Conservation (phyloP, 2,329 filamentous ascomycete species). For the Basipetospora chlamydospora region DNA sequence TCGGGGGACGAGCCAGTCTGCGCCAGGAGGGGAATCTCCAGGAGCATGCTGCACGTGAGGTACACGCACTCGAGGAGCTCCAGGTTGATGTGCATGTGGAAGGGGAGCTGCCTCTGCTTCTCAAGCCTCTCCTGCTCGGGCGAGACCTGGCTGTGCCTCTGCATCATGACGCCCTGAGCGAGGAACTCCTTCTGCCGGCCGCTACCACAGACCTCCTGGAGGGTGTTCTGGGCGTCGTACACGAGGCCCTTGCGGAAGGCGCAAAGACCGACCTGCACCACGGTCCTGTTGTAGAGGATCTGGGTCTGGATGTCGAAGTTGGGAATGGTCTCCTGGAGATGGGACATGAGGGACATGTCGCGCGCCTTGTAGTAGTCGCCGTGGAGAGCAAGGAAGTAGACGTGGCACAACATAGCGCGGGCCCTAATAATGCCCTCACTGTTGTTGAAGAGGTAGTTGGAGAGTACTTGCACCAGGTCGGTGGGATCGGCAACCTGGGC, state of each 20-base stretch:
- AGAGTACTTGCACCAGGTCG: slow-evolving; percentile 70
- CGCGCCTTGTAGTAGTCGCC: slow-evolving; percentile 96
- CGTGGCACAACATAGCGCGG: slow-evolving; percentile 93
- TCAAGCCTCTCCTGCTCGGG: slow-evolving; percentile 96
- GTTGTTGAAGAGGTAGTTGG: slow-evolving; percentile 87
- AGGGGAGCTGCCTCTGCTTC: slow-evolving; percentile 91
- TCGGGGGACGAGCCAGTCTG: slow-evolving; percentile 95
- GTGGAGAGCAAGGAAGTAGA: slow-evolving; percentile 95
- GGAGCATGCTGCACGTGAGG: slow-evolving; percentile 96
- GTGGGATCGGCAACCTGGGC: slow-evolving; percentile 51
- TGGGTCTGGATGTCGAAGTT: slow-evolving; percentile 96
- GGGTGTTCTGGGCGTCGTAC: slow-evolving; percentile 93
- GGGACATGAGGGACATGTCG: slow-evolving; percentile 99
- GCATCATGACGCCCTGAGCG: slow-evolving; percentile 95
- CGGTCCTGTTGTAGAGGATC: slow-evolving; percentile 95
- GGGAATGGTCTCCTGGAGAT: slow-evolving; percentile 91
- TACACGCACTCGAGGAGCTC: slow-evolving; percentile 97
- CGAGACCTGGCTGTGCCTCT: slow-evolving; percentile 89
- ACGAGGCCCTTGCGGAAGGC: slow-evolving; percentile 95
- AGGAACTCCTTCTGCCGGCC: slow-evolving; percentile 96
- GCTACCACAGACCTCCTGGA: slow-evolving; percentile 96
- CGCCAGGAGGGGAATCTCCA: slow-evolving; percentile 92
- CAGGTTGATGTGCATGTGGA: slow-evolving; percentile 99
- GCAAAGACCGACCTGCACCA: slow-evolving; percentile 95
- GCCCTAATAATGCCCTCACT: slow-evolving; percentile 94